phyloP scores from a whole-genome alignment of 2,329 filamentous ascomycete species.

The Diaporthe sp. region DNA sequence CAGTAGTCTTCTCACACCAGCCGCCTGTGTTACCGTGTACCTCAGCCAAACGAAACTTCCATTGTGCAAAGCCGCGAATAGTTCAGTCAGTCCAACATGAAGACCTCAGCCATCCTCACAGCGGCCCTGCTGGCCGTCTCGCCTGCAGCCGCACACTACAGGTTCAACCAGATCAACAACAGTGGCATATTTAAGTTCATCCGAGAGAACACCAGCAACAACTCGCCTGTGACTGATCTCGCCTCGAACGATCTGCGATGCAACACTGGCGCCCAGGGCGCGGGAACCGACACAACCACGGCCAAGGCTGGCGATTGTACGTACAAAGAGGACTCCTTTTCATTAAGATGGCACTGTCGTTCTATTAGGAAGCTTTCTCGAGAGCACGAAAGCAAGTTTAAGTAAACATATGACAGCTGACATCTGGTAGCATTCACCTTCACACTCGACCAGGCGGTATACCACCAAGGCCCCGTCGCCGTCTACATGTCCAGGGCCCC shows the following conservation, averaged over 20 bases:
- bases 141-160: slow-evolving; percentile 55
- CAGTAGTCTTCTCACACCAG: background rate
- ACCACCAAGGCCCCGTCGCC: slow-evolving; percentile 57
- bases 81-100: slow-evolving; percentile 46
- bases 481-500: slow-evolving; percentile 48
- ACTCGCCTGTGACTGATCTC: slow-evolving; percentile 59
- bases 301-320: slow-evolving; percentile 52
- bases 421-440: slow-evolving; percentile 50
- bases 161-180: slow-evolving; percentile 54
- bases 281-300: slow-evolving; percentile 49
- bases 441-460: slow-evolving; percentile 54
- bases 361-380: background rate
- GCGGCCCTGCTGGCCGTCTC: slow-evolving; percentile 49
- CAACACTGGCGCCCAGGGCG: slow-evolving; percentile 54
- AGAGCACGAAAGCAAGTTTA: background rate
- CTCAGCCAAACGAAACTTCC: background rate
- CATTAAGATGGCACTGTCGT: background rate
- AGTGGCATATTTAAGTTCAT: slow-evolving; percentile 54
- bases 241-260: slow-evolving; percentile 56
- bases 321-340: background rate
- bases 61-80: background rate
- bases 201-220: slow-evolving; percentile 61
- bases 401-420: background rate
- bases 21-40: background rate
- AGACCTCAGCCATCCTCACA: slow-evolving; percentile 46